phyloP scores from a whole-genome alignment of 805 yeast genomes.

The Lipomyces yamanashiensis region DNA sequence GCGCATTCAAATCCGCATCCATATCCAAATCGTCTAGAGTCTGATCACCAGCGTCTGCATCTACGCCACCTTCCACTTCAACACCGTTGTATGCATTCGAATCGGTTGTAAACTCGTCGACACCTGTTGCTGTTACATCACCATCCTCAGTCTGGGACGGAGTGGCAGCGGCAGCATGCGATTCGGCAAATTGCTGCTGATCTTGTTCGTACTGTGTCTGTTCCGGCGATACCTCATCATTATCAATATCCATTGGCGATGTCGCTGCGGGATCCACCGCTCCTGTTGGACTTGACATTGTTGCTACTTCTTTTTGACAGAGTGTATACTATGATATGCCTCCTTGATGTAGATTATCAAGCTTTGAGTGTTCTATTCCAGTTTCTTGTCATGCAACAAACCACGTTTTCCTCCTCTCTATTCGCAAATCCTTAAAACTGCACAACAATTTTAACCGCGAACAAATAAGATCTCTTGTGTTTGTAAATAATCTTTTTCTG shows the following conservation, averaged over 20 bases:
- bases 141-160: not conserved
- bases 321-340: not conserved
- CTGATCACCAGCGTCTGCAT: conserved; percentile 5
- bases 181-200: conserved; percentile 3
- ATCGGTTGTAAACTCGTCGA: no score
- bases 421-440: no score
- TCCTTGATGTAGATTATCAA: not conserved
- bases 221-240: conserved; percentile 17
- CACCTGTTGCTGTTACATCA: not conserved
- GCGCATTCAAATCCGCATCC: conserved; percentile 7
- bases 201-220: conserved; percentile 5
- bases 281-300: conserved; percentile 23
- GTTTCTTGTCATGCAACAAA: no score
- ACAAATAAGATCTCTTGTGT: not conserved
- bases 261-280: conserved; percentile 26
- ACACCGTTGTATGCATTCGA: not conserved
- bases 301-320: not conserved
- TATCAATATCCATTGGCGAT: conserved; percentile 29
- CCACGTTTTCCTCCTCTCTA: no score
- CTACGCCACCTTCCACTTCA: not conserved
- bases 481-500: not conserved
- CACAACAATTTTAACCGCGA: not conserved
- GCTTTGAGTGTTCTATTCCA: no score
- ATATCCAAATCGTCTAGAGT: conserved; percentile 5
- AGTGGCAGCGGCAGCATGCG: no score